Conservation (phyloP, 2,329 filamentous ascomycete species). For the Phoma herbarum region DNA sequence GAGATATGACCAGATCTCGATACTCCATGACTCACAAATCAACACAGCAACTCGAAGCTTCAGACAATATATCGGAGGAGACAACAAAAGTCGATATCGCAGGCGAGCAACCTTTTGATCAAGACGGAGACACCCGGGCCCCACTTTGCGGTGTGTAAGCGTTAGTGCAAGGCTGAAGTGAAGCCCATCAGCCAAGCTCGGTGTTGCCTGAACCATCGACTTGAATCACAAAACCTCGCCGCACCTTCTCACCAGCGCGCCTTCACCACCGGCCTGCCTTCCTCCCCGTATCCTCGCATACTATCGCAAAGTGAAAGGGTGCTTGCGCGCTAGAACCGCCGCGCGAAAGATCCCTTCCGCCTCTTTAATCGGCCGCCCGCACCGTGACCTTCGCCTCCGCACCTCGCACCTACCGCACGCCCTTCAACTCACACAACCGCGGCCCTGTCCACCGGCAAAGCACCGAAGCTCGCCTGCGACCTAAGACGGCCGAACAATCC, state of each 20-base stretch:
- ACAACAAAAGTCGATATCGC: background rate
- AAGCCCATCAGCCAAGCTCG: constrained; percentile 35
- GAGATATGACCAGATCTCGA: background rate
- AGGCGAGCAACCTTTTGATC: constrained; percentile 8
- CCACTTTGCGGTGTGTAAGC: constrained; percentile 21
- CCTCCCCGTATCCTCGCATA: background rate
- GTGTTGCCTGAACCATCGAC: constrained; percentile 45
- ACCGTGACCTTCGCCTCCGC: constrained; percentile 20
- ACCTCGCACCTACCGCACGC: constrained; percentile 17
- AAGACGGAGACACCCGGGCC: constrained; percentile 2
- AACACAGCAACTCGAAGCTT: background rate
- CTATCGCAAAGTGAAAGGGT: constrained; percentile 1
- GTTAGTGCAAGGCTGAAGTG: constrained; percentile 30
- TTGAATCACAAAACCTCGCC: constrained; percentile 43
- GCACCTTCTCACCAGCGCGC: constrained; percentile 25
- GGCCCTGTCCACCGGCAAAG: background rate
- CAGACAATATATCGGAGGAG: background rate
- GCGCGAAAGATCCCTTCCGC: constrained; percentile 1
- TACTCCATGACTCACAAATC: background rate
- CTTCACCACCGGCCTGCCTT: constrained; percentile 28
- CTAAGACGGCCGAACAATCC: background rate
- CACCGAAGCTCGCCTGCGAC: constrained; percentile 1
- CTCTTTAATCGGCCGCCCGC: constrained; percentile 15
- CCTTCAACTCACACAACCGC: constrained; percentile 11
- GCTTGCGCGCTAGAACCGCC: constrained; percentile 9